Evolutionary conservation across 805 yeast species (phyloP).

Genomic region (Starmera quercuum): DNA sequence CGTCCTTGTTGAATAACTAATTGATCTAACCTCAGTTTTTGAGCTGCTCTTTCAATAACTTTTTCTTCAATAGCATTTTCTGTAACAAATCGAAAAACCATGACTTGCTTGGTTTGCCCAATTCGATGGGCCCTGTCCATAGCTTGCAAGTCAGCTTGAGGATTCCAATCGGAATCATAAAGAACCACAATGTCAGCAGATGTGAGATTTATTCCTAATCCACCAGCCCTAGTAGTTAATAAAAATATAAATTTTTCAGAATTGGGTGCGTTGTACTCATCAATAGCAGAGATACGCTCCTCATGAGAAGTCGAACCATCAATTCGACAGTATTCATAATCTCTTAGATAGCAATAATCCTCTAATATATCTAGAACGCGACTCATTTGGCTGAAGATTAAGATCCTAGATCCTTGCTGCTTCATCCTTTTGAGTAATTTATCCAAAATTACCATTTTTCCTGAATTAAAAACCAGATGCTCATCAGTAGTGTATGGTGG

Average conservation of each 20-base stretch:
- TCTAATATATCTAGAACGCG: slow-evolving; percentile 83
- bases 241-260: slow-evolving; percentile 79
- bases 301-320: slow-evolving; percentile 94
- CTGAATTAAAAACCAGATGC: slow-evolving; percentile 83
- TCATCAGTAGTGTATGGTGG: slow-evolving; percentile 97
- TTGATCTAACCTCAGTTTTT: slow-evolving; percentile 85
- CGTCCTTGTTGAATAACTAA: slow-evolving; percentile 93
- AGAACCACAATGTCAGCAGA: slow-evolving; percentile 85
- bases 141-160: slow-evolving; percentile 96
- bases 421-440: slow-evolving; percentile 67
- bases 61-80: slow-evolving; percentile 96
- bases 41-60: slow-evolving; percentile 93
- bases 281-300: slow-evolving; percentile 87
- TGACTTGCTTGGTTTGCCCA: slow-evolving; percentile 94
- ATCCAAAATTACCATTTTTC: slow-evolving; percentile 85
- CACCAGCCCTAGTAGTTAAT: slow-evolving; percentile 94
- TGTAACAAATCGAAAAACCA: slow-evolving; percentile 87
- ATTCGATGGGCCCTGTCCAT: slow-evolving; percentile 98
- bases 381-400: slow-evolving; percentile 92
- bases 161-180: slow-evolving; percentile 96
- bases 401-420: slow-evolving; percentile 77
- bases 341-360: slow-evolving; percentile 84
- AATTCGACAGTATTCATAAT: slow-evolving; percentile 80
- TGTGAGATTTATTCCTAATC: slow-evolving; percentile 88
- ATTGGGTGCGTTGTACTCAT: slow-evolving; percentile 78